Evolutionary conservation across 2,329 filamentous ascomycete genomes (phyloP), one percentile per base, ranked within the genome.

Genomic region (Aspergillus uvarum): DNA sequence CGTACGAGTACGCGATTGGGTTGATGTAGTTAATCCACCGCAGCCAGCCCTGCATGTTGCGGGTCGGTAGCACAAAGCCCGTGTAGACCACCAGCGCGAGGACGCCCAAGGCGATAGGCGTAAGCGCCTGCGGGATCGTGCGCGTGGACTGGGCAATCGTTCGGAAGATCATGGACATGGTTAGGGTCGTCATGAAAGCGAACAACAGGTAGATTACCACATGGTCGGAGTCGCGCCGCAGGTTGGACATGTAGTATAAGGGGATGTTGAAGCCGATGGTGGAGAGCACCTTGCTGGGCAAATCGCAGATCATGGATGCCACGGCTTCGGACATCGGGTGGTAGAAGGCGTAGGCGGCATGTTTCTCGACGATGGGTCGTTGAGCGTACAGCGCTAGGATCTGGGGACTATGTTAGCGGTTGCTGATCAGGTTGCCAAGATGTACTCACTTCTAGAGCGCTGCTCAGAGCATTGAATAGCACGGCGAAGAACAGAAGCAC

Each of bases 111-210:
- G 80, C 79, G 12, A 81, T 77, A 1, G 82, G 82, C 5, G 81
- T 80, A 72, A 85, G 74, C 44, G 83, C 82, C 68, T 85, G 81
- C 0, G 79, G 77, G 12, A 84, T 50, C 69, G 0, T 89, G 89
- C 57, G 88, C 81, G 90, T 91, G 2, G 88, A 78, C 0, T 88
- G 88, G 19, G 84, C 90, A 64, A 94, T 89, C 4, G 86, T 88
- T 42, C 91, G 85, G 84, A 94, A 95, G 65, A 92, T 83, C 85
- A 91, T 91, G 52, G 89, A 92, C 89, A 93, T 93, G 64, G 84
- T 52, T 12, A 63, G 32, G 1, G 58, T 63, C 80, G 68, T 95
- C 64, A 1, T 89, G 89, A 3, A 86, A 0, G 53, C 86, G 63
- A 83, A 73, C 77, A 93, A 91, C 2, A 86, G 87, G 69, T 92